Percentiles rank a stretch among this genome's conserved stretches.
These are phyloP conservation scores for Zychaea mexicana DNA, from an alignment of 371 early-diverging fungal genomes.

Conservation along the genomic window DNA sequence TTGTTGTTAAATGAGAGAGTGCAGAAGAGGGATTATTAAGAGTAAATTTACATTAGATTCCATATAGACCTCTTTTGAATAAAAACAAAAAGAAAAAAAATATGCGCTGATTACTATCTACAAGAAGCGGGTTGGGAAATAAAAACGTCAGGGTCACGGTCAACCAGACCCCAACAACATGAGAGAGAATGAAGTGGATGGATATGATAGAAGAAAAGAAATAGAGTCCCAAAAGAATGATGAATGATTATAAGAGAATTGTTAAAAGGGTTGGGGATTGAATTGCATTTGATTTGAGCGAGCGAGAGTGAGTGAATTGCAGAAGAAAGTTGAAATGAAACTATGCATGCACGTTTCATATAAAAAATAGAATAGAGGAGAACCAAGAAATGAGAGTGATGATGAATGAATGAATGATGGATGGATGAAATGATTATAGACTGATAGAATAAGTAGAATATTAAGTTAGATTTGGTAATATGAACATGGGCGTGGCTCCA, in stretches of 20 bases:
- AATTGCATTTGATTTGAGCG: no score
- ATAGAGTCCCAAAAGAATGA: not conserved
- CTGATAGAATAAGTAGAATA: not conserved
- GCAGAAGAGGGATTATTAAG: not conserved
- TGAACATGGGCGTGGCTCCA: not conserved
- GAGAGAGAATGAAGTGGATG: no score
- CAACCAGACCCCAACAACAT: no score
- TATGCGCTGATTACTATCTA: conserved; percentile 2
- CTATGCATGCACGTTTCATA: conserved; percentile 9
- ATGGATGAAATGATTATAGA: not conserved
- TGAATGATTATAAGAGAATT: no score
- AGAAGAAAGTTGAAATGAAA: not conserved
- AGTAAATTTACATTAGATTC: conserved; percentile 6
- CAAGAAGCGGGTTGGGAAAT: not conserved
- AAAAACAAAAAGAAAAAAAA: not conserved
- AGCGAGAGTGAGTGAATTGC: no score
- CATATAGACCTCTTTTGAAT: not conserved
- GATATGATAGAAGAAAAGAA: not conserved
- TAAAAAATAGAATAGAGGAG: not conserved
- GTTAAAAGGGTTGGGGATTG: not conserved
- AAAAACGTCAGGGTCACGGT: not conserved
- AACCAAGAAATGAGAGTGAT: conserved; percentile 1
- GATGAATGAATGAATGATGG: not conserved
- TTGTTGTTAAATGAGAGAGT: not conserved
- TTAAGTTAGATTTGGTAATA: not conserved